phyloP scores from a whole-genome alignment of 176 grass and related monocot species.

The Cenchrus americanus region DNA sequence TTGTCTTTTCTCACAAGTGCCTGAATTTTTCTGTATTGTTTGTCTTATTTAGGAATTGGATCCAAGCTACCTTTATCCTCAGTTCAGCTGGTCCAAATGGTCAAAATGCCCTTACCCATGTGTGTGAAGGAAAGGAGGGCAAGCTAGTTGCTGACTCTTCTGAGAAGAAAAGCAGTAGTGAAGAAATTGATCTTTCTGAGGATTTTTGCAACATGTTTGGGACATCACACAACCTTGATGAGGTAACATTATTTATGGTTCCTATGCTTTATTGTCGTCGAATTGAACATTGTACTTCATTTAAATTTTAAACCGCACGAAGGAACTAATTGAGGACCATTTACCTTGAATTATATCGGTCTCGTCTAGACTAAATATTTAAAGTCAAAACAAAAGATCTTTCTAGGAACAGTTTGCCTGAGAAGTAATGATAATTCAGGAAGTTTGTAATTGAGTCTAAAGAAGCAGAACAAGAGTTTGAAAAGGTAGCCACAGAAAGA shows the following conservation, averaged over 20 bases:
- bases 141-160: conserved; percentile 21
- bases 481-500: background rate
- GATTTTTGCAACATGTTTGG: conserved; percentile 69
- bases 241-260: conserved; percentile 49
- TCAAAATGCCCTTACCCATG: conserved; percentile 15
- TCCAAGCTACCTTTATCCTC: conserved; percentile 81
- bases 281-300: background rate
- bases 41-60: conserved; percentile 69
- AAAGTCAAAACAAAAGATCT: background rate
- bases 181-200: conserved; percentile 81
- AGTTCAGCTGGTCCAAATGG: conserved; percentile 34
- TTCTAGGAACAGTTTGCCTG: background rate
- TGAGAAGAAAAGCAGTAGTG: conserved; percentile 37
- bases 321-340: background rate
- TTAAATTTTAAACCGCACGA: background rate
- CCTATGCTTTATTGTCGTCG: background rate
- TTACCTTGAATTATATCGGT: background rate
- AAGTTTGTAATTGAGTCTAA: conserved; percentile 11
- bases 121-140: conserved; percentile 46
- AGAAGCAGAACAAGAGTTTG: background rate
- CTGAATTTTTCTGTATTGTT: conserved; percentile 20
- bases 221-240: conserved; percentile 58
- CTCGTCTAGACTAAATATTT: conserved; percentile 9
- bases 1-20: background rate
- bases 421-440: background rate